Base-by-base conservation (phyloP, 2,329 filamentous ascomycete genomes). In the Knoxdaviesia proteae region DNA sequence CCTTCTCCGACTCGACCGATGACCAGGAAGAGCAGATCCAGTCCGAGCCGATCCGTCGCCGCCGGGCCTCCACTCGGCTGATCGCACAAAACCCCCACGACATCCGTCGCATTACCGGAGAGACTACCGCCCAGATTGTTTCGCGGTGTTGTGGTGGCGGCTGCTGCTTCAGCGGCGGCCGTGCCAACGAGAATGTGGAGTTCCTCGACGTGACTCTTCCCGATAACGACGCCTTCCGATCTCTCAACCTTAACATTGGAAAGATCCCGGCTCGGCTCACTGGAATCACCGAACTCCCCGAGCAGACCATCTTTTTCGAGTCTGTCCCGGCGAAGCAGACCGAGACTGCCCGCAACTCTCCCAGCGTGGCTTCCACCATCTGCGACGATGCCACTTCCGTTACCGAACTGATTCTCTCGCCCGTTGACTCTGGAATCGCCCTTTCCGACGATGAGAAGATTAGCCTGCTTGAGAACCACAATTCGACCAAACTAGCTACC, bases 171-270 rank as follows among this genome's bases (percentile, higher is more conserved):
- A 67, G 65, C 40, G 59, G 58, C 40, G 56, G 57, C 41, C 61
- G 62, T 48, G 58, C 63, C 48, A 61, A 59, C 41, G 56, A 63
- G 3, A 61, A 61, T 33, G 47, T 72, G 39, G 59, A 69, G 36
- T n/a, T 29, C 11, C n/a, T 20, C 10, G 39, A 39, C 32, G 57
- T 78, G 20, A 52, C 62, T 10, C 54, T 74, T 3, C 87, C 88
- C 1, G 76, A 90, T 57, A 96, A 93, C 52, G 71, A 79, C 46
- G 90, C 90, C 10, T 98, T 82, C 62, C 70, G 74, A 44, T 83
- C 79, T 46, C 68, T 98, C 40, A 68, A 77, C 42, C 69, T 96
- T 50, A 81, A 79, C 51, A 68, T 96, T 46, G 75, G 76, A 45
- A 69, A 77, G 33, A 74, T 96, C 42, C 80, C 79, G 5, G 83